Evolutionary conservation across 225 moss, liverwort and hornwort species (phyloP).

Genomic region (Thuidium tamariscinum): DNA sequence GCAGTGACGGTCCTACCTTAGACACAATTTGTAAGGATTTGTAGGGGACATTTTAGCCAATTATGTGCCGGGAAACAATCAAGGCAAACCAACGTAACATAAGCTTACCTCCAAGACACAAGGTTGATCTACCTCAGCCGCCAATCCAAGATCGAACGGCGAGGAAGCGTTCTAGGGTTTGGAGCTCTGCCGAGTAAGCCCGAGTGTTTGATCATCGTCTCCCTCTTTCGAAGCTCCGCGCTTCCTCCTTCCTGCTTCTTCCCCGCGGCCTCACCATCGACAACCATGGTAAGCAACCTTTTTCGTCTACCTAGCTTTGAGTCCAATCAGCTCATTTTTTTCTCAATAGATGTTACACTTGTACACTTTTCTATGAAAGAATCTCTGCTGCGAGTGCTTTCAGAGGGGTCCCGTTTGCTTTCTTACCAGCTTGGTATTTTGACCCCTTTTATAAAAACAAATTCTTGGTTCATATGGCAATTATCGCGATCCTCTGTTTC

Average conservation of each 20-base stretch:
- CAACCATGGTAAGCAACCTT: constrained; percentile 10
- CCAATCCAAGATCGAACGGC: not conserved
- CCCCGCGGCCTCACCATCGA: not conserved
- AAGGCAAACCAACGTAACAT: not conserved
- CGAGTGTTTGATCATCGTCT: not conserved
- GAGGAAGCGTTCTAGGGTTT: constrained; percentile 11
- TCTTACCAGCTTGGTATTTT: not conserved
- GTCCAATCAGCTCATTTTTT: not conserved
- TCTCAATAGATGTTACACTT: no score
- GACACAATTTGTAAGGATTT: not conserved
- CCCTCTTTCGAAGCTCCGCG: not conserved
- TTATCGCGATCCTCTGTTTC: not conserved
- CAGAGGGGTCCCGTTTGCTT: not conserved
- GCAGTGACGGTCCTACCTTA: no score
- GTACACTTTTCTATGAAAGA: no score
- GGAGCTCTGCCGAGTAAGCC: not conserved
- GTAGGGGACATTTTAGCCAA: not conserved
- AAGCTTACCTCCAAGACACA: no score
- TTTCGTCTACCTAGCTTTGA: not conserved
- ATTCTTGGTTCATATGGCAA: not conserved
- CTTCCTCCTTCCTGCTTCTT: not conserved
- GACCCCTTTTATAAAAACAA: no score
- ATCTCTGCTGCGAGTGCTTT: not conserved
- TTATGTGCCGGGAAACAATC: not conserved
- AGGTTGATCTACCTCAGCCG: not conserved